Percentiles rank a stretch among this genome's conserved stretches.
Conservation (phyloP, 2,329 filamentous ascomycete species). For the Neonectria faginata region DNA sequence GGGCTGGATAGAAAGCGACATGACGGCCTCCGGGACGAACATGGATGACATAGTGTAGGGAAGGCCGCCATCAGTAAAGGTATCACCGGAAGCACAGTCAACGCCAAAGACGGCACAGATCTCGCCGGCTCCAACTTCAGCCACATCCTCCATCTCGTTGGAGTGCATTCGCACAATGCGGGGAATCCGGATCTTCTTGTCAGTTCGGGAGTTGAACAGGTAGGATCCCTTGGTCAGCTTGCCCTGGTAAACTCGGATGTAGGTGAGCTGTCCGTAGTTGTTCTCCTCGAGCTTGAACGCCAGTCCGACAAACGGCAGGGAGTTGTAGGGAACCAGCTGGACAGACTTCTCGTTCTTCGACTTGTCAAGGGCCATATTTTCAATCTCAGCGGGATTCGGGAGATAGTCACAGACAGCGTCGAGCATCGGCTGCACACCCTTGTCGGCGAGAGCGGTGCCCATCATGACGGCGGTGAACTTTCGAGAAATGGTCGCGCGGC, state of each 20-base stretch:
- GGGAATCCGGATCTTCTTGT: slow-evolving; percentile 96
- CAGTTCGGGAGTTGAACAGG: slow-evolving; percentile 91
- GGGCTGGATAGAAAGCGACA: slow-evolving; percentile 96
- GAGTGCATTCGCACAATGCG: slow-evolving; percentile 99
- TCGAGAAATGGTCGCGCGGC: slow-evolving; percentile 85
- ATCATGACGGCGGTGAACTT: slow-evolving; percentile 97
- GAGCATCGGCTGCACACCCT: slow-evolving; percentile 94
- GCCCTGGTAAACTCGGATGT: slow-evolving; percentile 98
- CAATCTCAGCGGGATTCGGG: slow-evolving; percentile 88
- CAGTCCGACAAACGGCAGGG: slow-evolving; percentile 91
- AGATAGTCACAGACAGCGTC: slow-evolving; percentile 97
- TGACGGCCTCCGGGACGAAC: slow-evolving; percentile 98
- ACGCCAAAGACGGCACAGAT: slow-evolving; percentile 99
- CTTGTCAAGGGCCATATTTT: slow-evolving; percentile 89
- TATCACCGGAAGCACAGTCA: slow-evolving; percentile 97
- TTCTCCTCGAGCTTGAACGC: slow-evolving; percentile 99
- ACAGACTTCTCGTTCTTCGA: slow-evolving; percentile 82
- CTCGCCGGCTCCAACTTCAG: slow-evolving; percentile 92
- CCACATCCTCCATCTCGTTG: slow-evolving; percentile 98
- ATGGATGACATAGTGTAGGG: slow-evolving; percentile 98
- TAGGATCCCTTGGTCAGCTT: slow-evolving; percentile 87
- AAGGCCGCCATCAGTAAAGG: slow-evolving; percentile 92
- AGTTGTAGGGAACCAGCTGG: slow-evolving; percentile 92
- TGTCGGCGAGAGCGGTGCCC: slow-evolving; percentile 95
- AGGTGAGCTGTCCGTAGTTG: slow-evolving; percentile 97